Base-by-base conservation (phyloP, 768 basidiomycete genomes). In the Terana coerulea region DNA sequence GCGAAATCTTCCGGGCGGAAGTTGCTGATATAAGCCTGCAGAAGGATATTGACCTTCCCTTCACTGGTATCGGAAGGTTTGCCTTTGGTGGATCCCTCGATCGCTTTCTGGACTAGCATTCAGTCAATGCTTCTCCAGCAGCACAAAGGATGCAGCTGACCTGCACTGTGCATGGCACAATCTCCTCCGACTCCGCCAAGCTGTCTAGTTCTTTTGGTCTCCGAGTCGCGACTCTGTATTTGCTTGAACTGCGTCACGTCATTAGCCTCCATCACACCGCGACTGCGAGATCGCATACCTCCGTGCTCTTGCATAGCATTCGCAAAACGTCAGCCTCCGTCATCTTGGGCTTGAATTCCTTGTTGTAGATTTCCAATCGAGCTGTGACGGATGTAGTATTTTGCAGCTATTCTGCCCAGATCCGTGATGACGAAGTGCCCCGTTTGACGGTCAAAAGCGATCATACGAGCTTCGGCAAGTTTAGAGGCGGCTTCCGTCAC, bases 401-500 rank as follows among this genome's bases (percentile, higher is more conserved):
- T 95, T 3, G 95, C 92, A 0, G 97, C 94, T 60, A 98, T 95
- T 57, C 93, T 75, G n/a, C 97, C 97, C 2, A 95, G 69, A 57
- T 97, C 95, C n/a, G 88, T 91, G 58, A 86, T 81, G 2, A 76
- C 70, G 51, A 97, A 84, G 2, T 76, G 69, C 11, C 79, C 81
- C 4, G 72, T 76, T 0, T 65, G 64, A 30, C 70, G 65, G 60
- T 93, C 84, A 61, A 84, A 89, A 39, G 79, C 74, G 47, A 98
- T 86, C 97, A 99, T 99, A 34, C 79, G 75, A 11, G 83, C 75
- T 25, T 79, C 73, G 21, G 81, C 75, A 2, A 99, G 80, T 52
- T 72, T 79, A 31, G 73, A 68, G 5, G 91, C 90, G 1, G 92
- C 86, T 37, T 69, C 63, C 2, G 65, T 75, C 50, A 92, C 80